phyloP scores from a whole-genome alignment of 768 basidiomycete species.

The Podaxis rugospora region DNA sequence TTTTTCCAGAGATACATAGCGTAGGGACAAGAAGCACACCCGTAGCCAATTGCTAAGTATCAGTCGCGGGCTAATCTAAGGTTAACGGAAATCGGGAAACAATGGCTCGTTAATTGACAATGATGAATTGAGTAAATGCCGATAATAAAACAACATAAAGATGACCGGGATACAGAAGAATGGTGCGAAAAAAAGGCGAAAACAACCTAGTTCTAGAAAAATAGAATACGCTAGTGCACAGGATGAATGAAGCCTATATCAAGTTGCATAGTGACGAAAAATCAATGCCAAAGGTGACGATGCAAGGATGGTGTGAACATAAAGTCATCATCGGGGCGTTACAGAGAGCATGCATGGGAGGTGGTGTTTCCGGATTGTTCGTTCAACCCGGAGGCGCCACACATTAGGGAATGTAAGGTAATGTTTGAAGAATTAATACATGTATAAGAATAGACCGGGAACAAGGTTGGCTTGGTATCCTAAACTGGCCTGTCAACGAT shows the following conservation, averaged over 20 bases:
- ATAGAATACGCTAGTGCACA: neutral
- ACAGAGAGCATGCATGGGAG: neutral
- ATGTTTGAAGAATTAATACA: neutral
- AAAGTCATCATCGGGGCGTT: neutral
- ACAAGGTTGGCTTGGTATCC: neutral
- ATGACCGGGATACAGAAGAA: neutral
- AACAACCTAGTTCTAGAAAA: neutral
- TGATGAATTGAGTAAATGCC: neutral
- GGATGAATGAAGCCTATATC: neutral
- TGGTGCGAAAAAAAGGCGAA: neutral
- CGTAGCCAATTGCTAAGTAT: neutral
- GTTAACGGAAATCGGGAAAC: neutral
- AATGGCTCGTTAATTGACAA: neutral
- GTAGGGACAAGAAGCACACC: neutral
- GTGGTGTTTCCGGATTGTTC: neutral
- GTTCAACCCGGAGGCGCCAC: neutral
- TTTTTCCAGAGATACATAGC: neutral
- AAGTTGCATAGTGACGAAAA: neutral
- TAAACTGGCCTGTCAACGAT: neutral
- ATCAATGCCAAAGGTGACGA: neutral
- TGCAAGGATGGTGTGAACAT: neutral
- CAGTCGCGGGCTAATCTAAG: neutral
- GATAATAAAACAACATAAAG: neutral
- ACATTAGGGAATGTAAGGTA: conserved; percentile 3
- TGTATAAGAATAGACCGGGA: neutral